Evolutionary conservation across 306 rosid genomes (phyloP).

Genomic region (Comarum palustre): DNA sequence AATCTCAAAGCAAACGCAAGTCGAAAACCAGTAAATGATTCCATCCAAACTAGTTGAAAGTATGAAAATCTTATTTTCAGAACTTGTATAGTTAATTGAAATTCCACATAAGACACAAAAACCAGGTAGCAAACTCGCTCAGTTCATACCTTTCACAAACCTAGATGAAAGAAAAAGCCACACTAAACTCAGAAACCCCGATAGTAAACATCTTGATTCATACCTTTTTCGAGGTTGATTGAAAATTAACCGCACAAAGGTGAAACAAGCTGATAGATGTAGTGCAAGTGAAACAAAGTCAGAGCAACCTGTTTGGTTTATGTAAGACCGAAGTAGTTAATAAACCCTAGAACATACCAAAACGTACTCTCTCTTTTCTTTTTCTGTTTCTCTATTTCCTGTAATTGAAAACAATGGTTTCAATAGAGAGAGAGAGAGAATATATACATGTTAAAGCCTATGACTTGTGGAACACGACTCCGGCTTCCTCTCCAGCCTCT

Average conservation of each 20-base stretch:
- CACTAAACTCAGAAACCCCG: neutral
- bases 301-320: neutral
- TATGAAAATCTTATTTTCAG: neutral
- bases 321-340: neutral
- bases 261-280: neutral
- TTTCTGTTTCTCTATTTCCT: neutral
- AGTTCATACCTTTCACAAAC: neutral
- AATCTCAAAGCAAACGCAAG: neutral
- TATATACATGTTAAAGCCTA: too few species aligned
- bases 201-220: neutral
- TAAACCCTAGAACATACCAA: conserved; percentile 19
- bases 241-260: neutral
- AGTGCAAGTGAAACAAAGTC: neutral
- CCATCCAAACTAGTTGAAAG: neutral
- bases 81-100: neutral
- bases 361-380: neutral
- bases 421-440: conserved; percentile 8
- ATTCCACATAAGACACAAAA: neutral
- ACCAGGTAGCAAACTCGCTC: neutral
- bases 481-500: too few species aligned
- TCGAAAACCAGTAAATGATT: neutral
- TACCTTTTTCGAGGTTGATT: neutral
- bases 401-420: conserved; percentile 14
- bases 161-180: neutral
- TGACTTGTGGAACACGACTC: too few species aligned